These are phyloP conservation scores for Debaryomyces psychrophilus DNA, from an alignment of 1,139 yeast species.

Conservation along the genomic window DNA sequence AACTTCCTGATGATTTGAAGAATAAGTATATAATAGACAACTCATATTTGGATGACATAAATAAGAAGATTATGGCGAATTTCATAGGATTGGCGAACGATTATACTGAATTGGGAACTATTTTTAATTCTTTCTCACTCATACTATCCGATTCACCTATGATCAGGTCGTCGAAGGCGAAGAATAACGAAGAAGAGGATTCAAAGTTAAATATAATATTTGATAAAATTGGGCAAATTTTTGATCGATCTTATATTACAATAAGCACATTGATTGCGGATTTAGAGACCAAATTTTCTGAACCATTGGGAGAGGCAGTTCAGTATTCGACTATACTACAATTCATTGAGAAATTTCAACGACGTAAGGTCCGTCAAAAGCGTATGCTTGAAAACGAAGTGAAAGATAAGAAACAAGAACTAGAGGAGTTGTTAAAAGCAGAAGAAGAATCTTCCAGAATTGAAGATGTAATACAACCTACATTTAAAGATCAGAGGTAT, in stretches of 20 bases:
- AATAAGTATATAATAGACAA: slow-evolving; percentile 30
- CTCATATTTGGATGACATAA: slow-evolving; percentile 63
- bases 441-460: slow-evolving; percentile 46
- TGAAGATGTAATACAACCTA: slow-evolving; percentile 36
- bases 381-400: slow-evolving; percentile 60
- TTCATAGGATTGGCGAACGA: slow-evolving; percentile 68
- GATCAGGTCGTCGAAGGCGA: slow-evolving; percentile 22
- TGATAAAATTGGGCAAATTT: slow-evolving; percentile 79
- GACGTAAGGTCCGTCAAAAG: slow-evolving; percentile 68
- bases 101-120: slow-evolving; percentile 69
- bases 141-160: slow-evolving; percentile 50
- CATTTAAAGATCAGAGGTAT: slow-evolving; percentile 32
- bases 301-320: slow-evolving; percentile 82
- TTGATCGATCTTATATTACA: slow-evolving; percentile 70
- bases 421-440: slow-evolving; percentile 42
- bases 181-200: slow-evolving; percentile 27
- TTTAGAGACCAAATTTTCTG: slow-evolving; percentile 74
- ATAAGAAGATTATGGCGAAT: slow-evolving; percentile 64
- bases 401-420: slow-evolving; percentile 44
- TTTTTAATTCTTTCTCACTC: slow-evolving; percentile 73
- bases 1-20: slow-evolving; percentile 5
- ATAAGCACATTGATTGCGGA: slow-evolving; percentile 70
- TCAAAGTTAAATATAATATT: slow-evolving; percentile 43
- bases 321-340: slow-evolving; percentile 72
- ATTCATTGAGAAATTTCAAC: slow-evolving; percentile 68